These are phyloP conservation scores for Obba rivulosa DNA, from an alignment of 768 basidiomycete genomes.

Conservation along the genomic window DNA sequence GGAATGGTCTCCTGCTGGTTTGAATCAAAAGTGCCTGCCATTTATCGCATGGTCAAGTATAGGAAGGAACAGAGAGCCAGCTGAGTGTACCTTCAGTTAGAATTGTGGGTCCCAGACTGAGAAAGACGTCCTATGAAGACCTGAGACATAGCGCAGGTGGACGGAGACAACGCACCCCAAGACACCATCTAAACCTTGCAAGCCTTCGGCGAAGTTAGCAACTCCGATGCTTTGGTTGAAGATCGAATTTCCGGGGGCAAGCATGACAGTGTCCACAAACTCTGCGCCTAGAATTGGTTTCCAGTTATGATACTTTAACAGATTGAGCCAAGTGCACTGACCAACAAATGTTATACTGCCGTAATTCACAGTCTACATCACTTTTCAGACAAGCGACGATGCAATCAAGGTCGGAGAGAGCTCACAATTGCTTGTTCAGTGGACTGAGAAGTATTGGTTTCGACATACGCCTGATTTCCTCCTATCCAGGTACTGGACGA, in stretches of 20 bases:
- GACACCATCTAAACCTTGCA: slow-evolving; percentile 39
- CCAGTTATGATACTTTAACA: slow-evolving; percentile 2
- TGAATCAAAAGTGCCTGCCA: no score
- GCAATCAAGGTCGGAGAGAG: no score
- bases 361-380: no score
- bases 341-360: no score
- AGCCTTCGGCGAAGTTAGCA: slow-evolving; percentile 22
- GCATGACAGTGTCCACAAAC: slow-evolving; percentile 36
- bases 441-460: slow-evolving; percentile 34
- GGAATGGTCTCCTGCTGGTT: no score
- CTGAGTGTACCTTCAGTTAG: slow-evolving; percentile 25
- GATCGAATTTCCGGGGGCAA: slow-evolving; percentile 26
- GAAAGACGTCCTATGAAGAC: slow-evolving; percentile 14
- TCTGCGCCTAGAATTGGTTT: slow-evolving; percentile 7
- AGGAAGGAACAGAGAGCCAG: no score
- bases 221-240: slow-evolving; percentile 32
- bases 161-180: slow-evolving; percentile 28
- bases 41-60: no score
- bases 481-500: slow-evolving; percentile 55
- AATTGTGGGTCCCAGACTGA: slow-evolving; percentile 27
- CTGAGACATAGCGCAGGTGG: no score
- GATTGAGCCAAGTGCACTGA: no score
- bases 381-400: no score
- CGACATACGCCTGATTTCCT: slow-evolving; percentile 40
- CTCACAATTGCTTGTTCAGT: slow-evolving; percentile 27